phyloP scores from a whole-genome alignment of 2,329 filamentous ascomycete genomes.

The Cordyceps javanica region DNA sequence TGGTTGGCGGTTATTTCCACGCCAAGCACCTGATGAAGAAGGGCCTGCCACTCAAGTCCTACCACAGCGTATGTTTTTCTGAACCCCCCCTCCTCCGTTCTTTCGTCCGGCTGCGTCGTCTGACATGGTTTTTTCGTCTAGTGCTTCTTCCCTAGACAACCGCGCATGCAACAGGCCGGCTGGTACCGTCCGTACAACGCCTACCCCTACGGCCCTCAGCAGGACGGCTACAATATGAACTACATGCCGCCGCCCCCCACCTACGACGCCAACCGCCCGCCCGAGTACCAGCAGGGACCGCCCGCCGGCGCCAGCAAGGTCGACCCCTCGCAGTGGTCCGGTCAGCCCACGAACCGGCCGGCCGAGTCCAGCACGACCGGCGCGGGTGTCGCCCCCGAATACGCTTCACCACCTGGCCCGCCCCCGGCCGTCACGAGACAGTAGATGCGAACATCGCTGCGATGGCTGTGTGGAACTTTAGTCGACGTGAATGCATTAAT shows the following conservation, averaged over 20 bases:
- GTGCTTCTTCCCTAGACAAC: conserved; percentile 46
- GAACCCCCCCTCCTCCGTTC: neutral
- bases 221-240: conserved; percentile 41
- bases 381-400: conserved; percentile 15
- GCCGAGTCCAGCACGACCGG: conserved; percentile 20
- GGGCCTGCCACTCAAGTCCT: conserved; percentile 58
- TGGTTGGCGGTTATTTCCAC: conserved; percentile 64
- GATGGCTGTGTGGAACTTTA: neutral
- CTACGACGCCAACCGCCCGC: conserved; percentile 53
- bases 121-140: conserved; percentile 22
- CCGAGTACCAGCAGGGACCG: conserved; percentile 42
- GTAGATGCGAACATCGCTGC: neutral
- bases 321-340: conserved; percentile 42
- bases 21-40: conserved; percentile 60
- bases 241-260: conserved; percentile 49
- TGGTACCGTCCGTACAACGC: conserved; percentile 31
- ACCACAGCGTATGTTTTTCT: conserved; percentile 55
- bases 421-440: conserved; percentile 30
- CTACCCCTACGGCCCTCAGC: conserved; percentile 5
- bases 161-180: conserved; percentile 42
- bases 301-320: conserved; percentile 46
- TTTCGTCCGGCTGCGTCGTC: neutral
- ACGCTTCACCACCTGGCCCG: conserved; percentile 42
- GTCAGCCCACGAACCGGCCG: conserved; percentile 18
- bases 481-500: neutral